Base-by-base conservation (phyloP, 805 yeast species). In the Candida insectorum region DNA sequence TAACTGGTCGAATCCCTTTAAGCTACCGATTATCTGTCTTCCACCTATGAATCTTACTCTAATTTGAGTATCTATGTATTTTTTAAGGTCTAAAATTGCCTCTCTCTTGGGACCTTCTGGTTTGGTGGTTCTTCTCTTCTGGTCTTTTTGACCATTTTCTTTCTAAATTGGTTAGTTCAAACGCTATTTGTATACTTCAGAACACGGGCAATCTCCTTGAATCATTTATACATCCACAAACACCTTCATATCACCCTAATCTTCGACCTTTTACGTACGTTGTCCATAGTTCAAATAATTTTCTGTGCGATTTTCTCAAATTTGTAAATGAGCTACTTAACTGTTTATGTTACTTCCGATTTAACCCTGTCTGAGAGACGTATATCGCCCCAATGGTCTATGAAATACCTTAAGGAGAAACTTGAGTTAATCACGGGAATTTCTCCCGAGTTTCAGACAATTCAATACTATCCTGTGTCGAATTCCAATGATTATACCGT, bases 21-120 rank as follows among this genome's bases (percentile, higher is more conserved):
- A 72, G 1, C 66, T 63, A 22, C 98, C 98, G 12, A 69, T 68
- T n/a, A 84, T 78, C 47, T 80, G 79, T 52, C 97, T 77, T 5
- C 96, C 96, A 9, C 95, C 95, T 45, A 80, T 73, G 53, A 93
- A 78, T 48, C 84, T 81, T 34, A 89, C 91, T 48, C 81, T 73
- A 25, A 91, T 77, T 45, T 70, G 58, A 46, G 81, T 70, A 54
- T 86, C 94, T 48, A 77, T 76, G 55, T 84, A 85, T 51, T 78
- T 82, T 41, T 80, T 75, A 39, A 93, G 67, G 56, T 89, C 88
- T 36, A 87, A 67, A 39, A 89, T 85, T 15, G 96, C 94, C 43
- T 89, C 96, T 60, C 87, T 83, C 65, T 84, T 85, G 23, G 97
- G 97, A 10, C 87, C 79, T 46, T 81, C 87, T 30, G 52, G 66